Percentiles rank a stretch among this genome's conserved stretches.
Conservation (phyloP, 768 basidiomycete species). For the Mycena leptocephala region DNA sequence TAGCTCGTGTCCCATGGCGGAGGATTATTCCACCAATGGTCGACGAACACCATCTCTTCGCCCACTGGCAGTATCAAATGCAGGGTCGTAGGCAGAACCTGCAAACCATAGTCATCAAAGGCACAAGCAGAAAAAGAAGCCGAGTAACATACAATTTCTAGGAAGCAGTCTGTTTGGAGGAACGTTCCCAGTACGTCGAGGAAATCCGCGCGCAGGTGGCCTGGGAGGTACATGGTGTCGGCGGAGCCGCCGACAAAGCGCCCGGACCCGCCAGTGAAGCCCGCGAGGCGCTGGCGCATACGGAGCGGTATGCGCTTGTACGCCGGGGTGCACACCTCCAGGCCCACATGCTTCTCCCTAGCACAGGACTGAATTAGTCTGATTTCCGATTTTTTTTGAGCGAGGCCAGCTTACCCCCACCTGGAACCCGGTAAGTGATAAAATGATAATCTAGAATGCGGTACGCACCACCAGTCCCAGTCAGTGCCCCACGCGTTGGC, state of each 20-base stretch:
- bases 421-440: constrained; percentile 39
- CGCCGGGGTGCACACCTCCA: constrained; percentile 60
- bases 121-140: constrained; percentile 9
- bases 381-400: not conserved
- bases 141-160: too few relatives aligned
- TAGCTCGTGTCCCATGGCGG: constrained; percentile 64
- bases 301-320: too few relatives aligned
- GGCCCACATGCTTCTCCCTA: constrained; percentile 63
- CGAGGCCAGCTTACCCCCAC: constrained; percentile 51
- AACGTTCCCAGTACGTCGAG: too few relatives aligned
- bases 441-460: not conserved
- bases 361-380: constrained; percentile 38
- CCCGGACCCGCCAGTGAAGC: constrained; percentile 49
- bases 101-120: not conserved
- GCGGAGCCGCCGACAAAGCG: constrained; percentile 64
- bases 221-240: constrained; percentile 67
- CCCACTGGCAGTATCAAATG: constrained; percentile 58
- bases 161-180: too few relatives aligned
- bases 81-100: constrained; percentile 60
- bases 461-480: constrained; percentile 60
- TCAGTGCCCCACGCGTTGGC: constrained; percentile 61
- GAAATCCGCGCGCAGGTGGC: constrained; percentile 55
- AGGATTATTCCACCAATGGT: constrained; percentile 69
- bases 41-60: constrained; percentile 63
- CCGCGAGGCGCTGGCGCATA: constrained; percentile 57